These are phyloP conservation scores for Cyathus striatus DNA, from an alignment of 768 basidiomycete species.

Conservation along the genomic window DNA sequence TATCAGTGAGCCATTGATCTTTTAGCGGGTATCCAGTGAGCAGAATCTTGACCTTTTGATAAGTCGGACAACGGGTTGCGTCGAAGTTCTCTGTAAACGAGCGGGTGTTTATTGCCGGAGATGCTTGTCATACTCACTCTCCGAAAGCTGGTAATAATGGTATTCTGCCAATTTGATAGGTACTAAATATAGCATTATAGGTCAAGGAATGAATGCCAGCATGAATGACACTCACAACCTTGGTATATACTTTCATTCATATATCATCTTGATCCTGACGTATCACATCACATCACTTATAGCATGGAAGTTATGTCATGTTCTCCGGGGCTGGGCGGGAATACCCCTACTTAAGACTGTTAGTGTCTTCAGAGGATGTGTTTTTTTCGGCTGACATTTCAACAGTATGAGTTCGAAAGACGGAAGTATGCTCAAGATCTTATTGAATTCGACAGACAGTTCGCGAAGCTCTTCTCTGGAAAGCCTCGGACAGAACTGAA, in stretches of 20 bases:
- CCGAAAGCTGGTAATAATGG: constrained; percentile 51
- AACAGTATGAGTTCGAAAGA: constrained; percentile 65
- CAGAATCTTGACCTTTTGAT: too few species aligned
- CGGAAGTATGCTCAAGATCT: constrained; percentile 67
- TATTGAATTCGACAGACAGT: constrained; percentile 66
- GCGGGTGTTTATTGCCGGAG: constrained; percentile 72
- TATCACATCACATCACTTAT: background rate
- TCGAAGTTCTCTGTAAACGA: constrained; percentile 54
- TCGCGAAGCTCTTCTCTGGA: constrained; percentile 61
- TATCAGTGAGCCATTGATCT: constrained; percentile 56
- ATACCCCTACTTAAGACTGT: constrained; percentile 47
- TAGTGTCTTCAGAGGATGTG: too few species aligned
- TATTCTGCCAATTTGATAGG: background rate
- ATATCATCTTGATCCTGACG: constrained; percentile 2
- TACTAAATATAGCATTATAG: constrained; percentile 17
- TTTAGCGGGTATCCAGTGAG: too few species aligned
- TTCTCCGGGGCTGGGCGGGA: constrained; percentile 49
- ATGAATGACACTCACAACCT: constrained; percentile 76
- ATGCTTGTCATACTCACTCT: constrained; percentile 68
- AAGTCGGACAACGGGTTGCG: constrained; percentile 75
- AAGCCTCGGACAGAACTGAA: constrained; percentile 49
- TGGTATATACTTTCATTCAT: constrained; percentile 23
- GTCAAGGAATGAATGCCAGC: constrained; percentile 76
- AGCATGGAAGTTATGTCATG: constrained; percentile 61
- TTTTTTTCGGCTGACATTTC: too few species aligned